These are phyloP conservation scores for Citrus inodora DNA, from an alignment of 345 rosid species.

Conservation along the genomic window DNA sequence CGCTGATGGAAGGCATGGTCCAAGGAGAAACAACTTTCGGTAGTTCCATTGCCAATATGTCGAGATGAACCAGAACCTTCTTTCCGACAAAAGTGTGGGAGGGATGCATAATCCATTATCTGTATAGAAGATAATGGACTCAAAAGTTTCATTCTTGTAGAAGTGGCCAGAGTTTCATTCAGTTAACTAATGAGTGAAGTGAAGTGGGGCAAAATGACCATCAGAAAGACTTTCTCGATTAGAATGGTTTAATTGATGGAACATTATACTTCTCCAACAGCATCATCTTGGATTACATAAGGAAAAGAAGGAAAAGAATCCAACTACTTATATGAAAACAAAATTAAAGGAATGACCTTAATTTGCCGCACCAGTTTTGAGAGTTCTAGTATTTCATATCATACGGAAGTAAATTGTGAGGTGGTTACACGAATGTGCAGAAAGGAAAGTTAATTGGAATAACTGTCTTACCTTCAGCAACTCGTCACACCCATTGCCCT, in stretches of 20 bases:
- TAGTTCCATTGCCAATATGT: constrained; percentile 35
- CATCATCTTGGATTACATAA: not conserved
- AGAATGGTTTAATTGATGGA: not conserved
- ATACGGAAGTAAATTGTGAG: not conserved
- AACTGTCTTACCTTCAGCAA: constrained; percentile 63
- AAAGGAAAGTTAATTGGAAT: not conserved
- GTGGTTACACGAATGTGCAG: not conserved
- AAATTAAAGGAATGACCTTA: not conserved
- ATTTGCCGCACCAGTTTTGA: not conserved
- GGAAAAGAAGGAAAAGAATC: not conserved
- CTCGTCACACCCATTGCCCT: constrained; percentile 82
- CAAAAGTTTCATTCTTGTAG: no score
- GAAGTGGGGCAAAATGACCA: not conserved
- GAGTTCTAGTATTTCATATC: not conserved
- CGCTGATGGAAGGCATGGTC: constrained; percentile 87
- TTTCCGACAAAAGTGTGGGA: constrained; percentile 88
- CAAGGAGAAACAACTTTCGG: constrained; percentile 73
- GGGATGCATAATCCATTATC: constrained; percentile 86
- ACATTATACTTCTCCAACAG: not conserved
- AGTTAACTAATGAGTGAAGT: not conserved
- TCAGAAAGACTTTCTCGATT: not conserved
- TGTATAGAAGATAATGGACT: constrained; percentile 26
- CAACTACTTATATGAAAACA: not conserved
- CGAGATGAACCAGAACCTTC: constrained; percentile 77
- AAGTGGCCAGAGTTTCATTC: not conserved